Evolutionary conservation across 75 land plant species (phyloP).

Genomic region (Picea glauca): DNA sequence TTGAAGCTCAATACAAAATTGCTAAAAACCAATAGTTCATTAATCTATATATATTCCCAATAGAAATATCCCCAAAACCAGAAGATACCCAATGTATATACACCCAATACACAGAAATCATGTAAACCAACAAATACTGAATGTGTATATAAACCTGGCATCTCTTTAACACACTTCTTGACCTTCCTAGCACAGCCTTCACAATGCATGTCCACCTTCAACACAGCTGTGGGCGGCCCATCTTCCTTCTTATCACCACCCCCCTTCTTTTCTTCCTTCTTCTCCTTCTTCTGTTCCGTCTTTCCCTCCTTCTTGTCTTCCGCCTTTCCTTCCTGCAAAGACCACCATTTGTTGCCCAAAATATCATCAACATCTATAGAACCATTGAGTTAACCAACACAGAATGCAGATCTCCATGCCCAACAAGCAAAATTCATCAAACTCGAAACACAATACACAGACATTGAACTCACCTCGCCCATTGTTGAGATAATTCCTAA

Average conservation of each 20-base stretch:
- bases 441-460: background rate
- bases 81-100: background rate
- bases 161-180: conserved; percentile 19
- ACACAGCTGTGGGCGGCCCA: conserved; percentile 18
- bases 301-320: too few relatives aligned
- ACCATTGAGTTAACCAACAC: background rate
- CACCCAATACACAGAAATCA: background rate
- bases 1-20: too few relatives aligned
- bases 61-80: background rate
- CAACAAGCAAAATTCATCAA: conserved; percentile 1
- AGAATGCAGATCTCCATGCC: conserved; percentile 7
- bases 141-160: conserved; percentile 20
- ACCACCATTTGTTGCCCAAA: background rate
- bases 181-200: conserved; percentile 58
- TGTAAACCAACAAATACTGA: background rate
- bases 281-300: background rate
- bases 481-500: background rate
- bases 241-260: conserved; percentile 17
- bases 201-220: conserved; percentile 59
- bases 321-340: background rate
- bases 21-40: too few relatives aligned
- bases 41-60: background rate
- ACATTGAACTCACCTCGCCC: conserved; percentile 8
- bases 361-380: background rate
- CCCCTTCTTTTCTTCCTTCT: conserved; percentile 18